Base-by-base conservation (phyloP, 2,329 filamentous ascomycete species). In the Beauveria asiatica region DNA sequence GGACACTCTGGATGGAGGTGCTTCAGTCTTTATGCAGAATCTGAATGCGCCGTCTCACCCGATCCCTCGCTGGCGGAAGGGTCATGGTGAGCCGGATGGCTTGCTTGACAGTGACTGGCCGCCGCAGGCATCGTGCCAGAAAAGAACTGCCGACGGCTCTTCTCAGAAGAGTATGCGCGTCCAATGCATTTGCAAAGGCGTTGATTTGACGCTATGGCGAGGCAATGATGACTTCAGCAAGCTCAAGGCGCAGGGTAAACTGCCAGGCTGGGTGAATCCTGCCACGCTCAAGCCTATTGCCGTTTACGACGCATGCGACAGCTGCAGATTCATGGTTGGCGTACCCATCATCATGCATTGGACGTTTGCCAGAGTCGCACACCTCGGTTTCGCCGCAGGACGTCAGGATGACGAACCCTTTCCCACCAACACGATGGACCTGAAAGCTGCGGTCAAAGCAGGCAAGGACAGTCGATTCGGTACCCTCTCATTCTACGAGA, bases 1-100 rank as follows among this genome's bases (percentile, higher is more conserved):
- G 1, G 80, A 83, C 59, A 83, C 81, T 0, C 30, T 72, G 1
- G 81, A 84, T 64, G 81, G 81, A 2, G 81, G 82, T 0, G 73
- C 79, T 1, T 74, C 74, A 2, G 65, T 73, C 1, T 83, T 78
- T 78, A 65, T 82, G 5, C 70, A 69, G 25, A 64, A 69, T 7
- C 57, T 68, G 0, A 75, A 77, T 45, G 58, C 63, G 1, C 68
- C 72, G 48, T 72, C 70, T 0, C 54, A 39, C 9, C 60, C 37
- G 3, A 57, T 67, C 1, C 65, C 64, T 8, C 61, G 68, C 0
- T 76, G 72, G 74, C 62, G 58, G 11, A 69, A 62, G 0, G 54
- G 62, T 0, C 41, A 61, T 3, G 72, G 65, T 46, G 68, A 68
- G 37, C 70, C 69, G 3, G 19, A 37, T 8, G 48, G 55, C 33